Conservation (phyloP, 2,329 filamentous ascomycete species). For the Tolypocladium guangdongense region DNA sequence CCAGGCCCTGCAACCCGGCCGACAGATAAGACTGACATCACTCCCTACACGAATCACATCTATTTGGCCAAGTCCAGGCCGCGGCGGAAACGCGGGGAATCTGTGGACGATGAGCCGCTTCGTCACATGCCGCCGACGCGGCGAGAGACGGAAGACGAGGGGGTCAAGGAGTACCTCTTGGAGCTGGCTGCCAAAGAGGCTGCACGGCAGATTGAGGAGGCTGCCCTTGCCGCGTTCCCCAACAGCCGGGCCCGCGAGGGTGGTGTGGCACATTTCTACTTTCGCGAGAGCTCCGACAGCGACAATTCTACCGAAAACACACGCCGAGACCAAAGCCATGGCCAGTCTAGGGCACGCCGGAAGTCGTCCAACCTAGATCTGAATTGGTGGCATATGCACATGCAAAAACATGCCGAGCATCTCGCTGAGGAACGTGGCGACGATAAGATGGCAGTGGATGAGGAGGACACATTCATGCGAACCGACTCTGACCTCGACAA, state of each 20-base stretch:
- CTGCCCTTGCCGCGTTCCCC: slow-evolving; percentile 65
- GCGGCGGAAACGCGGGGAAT: slow-evolving; percentile 21
- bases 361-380: slow-evolving; percentile 53
- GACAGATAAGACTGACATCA: slow-evolving; percentile 62
- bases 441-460: slow-evolving; percentile 11
- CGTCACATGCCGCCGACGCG: slow-evolving; percentile 31
- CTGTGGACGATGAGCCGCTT: slow-evolving; percentile 15
- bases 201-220: slow-evolving; percentile 68
- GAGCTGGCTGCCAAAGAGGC: slow-evolving; percentile 71
- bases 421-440: slow-evolving; percentile 36
- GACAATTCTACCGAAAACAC: slow-evolving; percentile 33
- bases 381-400: slow-evolving; percentile 67
- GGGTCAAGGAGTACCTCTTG: slow-evolving; percentile 65
- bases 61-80: slow-evolving; percentile 33
- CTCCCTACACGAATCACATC: slow-evolving; percentile 51
- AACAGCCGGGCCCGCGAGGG: slow-evolving; percentile 59
- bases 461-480: slow-evolving; percentile 16
- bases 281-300: slow-evolving; percentile 52
- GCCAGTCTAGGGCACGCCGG: slow-evolving; percentile 29
- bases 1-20: slow-evolving; percentile 49
- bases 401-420: slow-evolving; percentile 67
- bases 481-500: slow-evolving; percentile 31
- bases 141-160: slow-evolving; percentile 64
- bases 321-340: slow-evolving; percentile 17
- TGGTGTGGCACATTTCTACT: slow-evolving; percentile 60